Base-by-base conservation (phyloP, 140 eudicot species). In the Senecio squalidus region DNA sequence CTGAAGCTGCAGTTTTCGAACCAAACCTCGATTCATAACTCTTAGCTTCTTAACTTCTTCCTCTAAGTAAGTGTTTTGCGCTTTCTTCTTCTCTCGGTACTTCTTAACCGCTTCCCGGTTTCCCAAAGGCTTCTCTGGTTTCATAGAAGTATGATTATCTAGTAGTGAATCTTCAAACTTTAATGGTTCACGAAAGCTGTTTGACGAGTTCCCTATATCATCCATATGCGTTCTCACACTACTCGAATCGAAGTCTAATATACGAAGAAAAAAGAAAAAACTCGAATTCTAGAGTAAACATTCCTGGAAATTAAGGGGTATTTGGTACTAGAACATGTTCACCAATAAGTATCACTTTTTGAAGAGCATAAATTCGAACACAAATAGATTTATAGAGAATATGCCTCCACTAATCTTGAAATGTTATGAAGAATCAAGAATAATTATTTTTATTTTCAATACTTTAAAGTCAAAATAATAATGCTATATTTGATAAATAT, bases 81-180 rank as follows among this genome's bases (percentile, higher is more conserved):
- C 92, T 41, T 82, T 86, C 70, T 86, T 82, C 81, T 80, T 86
- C 88, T 82, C 92, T 27, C 88, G 60, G 49, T 86, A 86, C 82
- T 80, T 86, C 39, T 74, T 49, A 33, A 86, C 95, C 20, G 95
- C 95, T 52, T 76, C 85, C 26, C 92, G 72, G 57, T 86, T 86
- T 9, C 92, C 92, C 45, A 46, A 47, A 40, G 82, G 67, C 70
- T 70, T 61, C 17, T 33, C 53, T 0, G 56, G 48, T 43, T 63
- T 74, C 63, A 41, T 27, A 7, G 48, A 41, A 11, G 16, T 31
- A 18, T 9, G 58, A 43, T 64, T 78, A 64, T 71, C 58, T 28
- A 71, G n/a, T 18, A 43, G 22, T 26, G 72, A 58, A 64, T 64
- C 79, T 10, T 38, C 52, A 28, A 81, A 61, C 43, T 55, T 55